phyloP scores from a whole-genome alignment of 176 grass and related monocot genomes.

The Rhipidocladum racemiflorum region DNA sequence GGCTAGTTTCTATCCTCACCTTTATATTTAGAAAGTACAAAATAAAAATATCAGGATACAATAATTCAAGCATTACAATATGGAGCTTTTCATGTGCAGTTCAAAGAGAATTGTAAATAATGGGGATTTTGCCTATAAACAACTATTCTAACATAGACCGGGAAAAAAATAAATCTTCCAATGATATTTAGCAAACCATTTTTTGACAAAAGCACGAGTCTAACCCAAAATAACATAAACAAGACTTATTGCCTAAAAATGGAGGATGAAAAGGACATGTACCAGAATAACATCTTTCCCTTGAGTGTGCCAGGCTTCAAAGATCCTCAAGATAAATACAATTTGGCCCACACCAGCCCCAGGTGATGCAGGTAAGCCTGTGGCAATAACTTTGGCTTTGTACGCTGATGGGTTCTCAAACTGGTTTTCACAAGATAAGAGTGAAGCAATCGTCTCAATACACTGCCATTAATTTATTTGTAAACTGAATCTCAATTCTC shows the following conservation, averaged over 20 bases:
- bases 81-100: background rate
- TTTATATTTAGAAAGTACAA: slow-evolving; percentile 32
- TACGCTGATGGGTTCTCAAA: slow-evolving; percentile 80
- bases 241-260: background rate
- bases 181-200: background rate
- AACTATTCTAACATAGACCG: slow-evolving; percentile 4
- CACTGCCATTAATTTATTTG: background rate
- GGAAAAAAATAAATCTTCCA: background rate
- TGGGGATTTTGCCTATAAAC: background rate
- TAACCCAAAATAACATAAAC: background rate
- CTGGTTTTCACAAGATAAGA: slow-evolving; percentile 43
- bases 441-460: slow-evolving; percentile 23
- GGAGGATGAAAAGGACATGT: slow-evolving; percentile 10
- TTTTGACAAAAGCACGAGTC: background rate
- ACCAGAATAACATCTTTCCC: slow-evolving; percentile 96
- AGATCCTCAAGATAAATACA: slow-evolving; percentile 91
- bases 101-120: background rate
- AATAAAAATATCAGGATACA: slow-evolving; percentile 8
- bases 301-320: slow-evolving; percentile 90
- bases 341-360: slow-evolving; percentile 91
- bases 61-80: background rate
- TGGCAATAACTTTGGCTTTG: slow-evolving; percentile 69
- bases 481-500: slow-evolving; percentile 9
- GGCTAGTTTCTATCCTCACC: slow-evolving; percentile 97
- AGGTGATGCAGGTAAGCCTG: slow-evolving; percentile 91